Percentiles rank a stretch among this genome's conserved stretches.
These are phyloP conservation scores for Kazachstania sp. DNA, from an alignment of 1,139 yeast genomes.

Conservation along the genomic window DNA sequence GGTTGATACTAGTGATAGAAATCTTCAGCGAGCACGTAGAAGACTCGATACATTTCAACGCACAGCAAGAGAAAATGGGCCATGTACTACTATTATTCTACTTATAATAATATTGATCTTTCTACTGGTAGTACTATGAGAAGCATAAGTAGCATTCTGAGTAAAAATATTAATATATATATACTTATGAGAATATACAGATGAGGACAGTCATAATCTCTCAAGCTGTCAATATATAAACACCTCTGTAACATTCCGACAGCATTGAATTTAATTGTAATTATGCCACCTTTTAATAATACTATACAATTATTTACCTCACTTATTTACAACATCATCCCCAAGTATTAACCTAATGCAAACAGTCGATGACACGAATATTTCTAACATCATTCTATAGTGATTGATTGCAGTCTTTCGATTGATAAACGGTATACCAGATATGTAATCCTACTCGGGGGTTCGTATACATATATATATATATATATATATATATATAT, in stretches of 20 bases:
- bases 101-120: constrained; percentile 21
- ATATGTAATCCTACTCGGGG: too few species aligned
- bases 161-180: not conserved
- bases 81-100: constrained; percentile 24
- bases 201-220: too few species aligned
- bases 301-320: too few species aligned
- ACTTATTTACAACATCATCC: too few species aligned
- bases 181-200: not conserved
- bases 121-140: constrained; percentile 19
- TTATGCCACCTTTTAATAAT: not conserved
- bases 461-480: too few species aligned
- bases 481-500: too few species aligned
- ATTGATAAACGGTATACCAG: too few species aligned
- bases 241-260: not conserved
- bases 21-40: constrained; percentile 22
- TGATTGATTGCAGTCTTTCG: too few species aligned
- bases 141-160: not conserved
- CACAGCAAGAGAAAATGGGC: constrained; percentile 27
- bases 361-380: too few species aligned
- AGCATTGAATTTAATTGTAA: not conserved
- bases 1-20: constrained; percentile 22
- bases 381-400: too few species aligned
- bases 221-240: too few species aligned
- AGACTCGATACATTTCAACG: constrained; percentile 22
- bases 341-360: too few species aligned